Evolutionary conservation across 345 rosid genomes (phyloP).

Genomic region (Lumnitzera racemosa): DNA sequence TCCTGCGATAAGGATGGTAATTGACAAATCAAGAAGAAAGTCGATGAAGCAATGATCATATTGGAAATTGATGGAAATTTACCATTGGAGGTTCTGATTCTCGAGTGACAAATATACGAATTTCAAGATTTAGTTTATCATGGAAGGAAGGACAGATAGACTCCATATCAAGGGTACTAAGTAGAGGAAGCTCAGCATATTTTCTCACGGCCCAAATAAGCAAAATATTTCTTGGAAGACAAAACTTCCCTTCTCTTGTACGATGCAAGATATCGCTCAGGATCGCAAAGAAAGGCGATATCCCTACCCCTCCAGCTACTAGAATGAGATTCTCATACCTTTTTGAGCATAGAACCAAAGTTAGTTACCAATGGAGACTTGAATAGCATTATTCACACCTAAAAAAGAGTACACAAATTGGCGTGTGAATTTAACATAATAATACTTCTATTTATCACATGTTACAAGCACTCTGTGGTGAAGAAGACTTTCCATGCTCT

Average conservation of each 20-base stretch:
- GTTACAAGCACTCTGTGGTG: too few relatives aligned
- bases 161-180: conserved; percentile 48
- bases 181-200: conserved; percentile 70
- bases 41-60: not conserved
- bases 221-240: conserved; percentile 59
- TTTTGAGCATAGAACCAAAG: conserved; percentile 5
- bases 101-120: conserved; percentile 59
- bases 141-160: conserved; percentile 50
- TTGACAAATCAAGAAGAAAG: not conserved
- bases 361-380: not conserved
- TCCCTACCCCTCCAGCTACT: conserved; percentile 93
- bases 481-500: too few relatives aligned
- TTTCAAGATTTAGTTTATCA: conserved; percentile 47
- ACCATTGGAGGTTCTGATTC: conserved; percentile 69
- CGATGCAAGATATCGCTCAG: conserved; percentile 73
- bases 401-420: too few relatives aligned
- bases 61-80: not conserved
- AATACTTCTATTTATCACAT: too few relatives aligned
- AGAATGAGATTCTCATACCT: conserved; percentile 81
- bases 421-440: too few relatives aligned
- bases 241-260: conserved; percentile 49
- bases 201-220: conserved; percentile 77
- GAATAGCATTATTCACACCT: not conserved
- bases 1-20: not conserved
- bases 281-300: conserved; percentile 83